phyloP scores from a whole-genome alignment of 1,139 yeast genomes.

The Lodderomyces parapsilosis region DNA sequence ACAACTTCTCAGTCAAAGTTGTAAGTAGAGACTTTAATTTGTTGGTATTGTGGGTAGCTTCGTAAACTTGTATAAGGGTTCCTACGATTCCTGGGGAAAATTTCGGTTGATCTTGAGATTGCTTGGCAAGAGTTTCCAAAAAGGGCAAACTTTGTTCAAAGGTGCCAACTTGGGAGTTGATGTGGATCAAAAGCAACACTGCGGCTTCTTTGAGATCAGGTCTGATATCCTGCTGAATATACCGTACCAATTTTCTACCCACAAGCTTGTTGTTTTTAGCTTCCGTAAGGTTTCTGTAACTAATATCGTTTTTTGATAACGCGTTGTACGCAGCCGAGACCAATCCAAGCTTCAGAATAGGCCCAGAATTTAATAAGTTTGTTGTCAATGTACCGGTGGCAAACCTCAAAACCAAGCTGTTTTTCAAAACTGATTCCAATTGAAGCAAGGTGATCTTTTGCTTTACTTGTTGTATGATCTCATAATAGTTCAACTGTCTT shows the following conservation, averaged over 20 bases:
- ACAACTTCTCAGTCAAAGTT: conserved; percentile 21
- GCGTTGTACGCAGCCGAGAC: conserved; percentile 32
- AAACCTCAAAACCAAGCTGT: conserved; percentile 42
- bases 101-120: conserved; percentile 12
- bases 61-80: conserved; percentile 48
- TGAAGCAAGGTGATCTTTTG: conserved; percentile 48
- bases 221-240: conserved; percentile 14
- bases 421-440: conserved; percentile 39
- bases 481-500: conserved; percentile 45
- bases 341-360: conserved; percentile 28
- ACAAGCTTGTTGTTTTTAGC: conserved; percentile 16
- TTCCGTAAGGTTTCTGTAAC: conserved; percentile 26
- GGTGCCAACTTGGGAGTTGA: conserved; percentile 37
- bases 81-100: conserved; percentile 45
- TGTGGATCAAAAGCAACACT: conserved; percentile 45
- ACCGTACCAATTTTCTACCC: conserved; percentile 29
- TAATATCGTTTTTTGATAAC: conserved; percentile 28
- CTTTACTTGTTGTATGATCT: conserved; percentile 30
- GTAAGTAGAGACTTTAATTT: conserved; percentile 27
- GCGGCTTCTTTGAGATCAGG: conserved; percentile 22
- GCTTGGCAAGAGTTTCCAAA: conserved; percentile 35
- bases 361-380: conserved; percentile 22
- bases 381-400: conserved; percentile 30
- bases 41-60: conserved; percentile 25
- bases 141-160: conserved; percentile 45